Evolutionary conservation across 257 asterid species (phyloP), one percentile per base, ranked within the genome.

Genomic region (Cynanchum wilfordii): DNA sequence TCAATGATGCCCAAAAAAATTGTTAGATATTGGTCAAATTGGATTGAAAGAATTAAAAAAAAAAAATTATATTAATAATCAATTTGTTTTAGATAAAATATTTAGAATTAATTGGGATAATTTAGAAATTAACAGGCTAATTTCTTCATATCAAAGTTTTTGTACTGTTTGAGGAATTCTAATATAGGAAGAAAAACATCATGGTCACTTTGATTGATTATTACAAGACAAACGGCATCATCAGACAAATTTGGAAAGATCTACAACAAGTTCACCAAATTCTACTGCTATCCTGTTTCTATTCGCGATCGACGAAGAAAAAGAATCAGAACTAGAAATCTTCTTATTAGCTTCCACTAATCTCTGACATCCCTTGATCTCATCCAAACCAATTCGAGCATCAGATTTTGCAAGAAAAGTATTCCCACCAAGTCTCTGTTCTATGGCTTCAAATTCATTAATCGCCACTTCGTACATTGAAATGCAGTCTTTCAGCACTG

Each of bases 401-500:
- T 55, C n/a, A 0, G 66, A 38, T 7, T 19, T 33, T 0, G 20
- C 51, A 10, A 55, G 5, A 5, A 50, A 38, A 36, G 54, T 20
- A 64, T 20, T 25, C n/a, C 10, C 30, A n/a, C 24, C 7, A 2
- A n/a, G 52, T 30, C 15, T 38, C 40, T 55, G 16, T 27, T 10
- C 25, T 3, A 70, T 70, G 2, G n/a, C 65, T 54, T 17, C 19
- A 52, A 17, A 54, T 20, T 70, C 73, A 30, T 54, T 30, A 0
- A 54, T 25, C 52, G 7, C 73, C 7, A 70, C 73, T 33, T 16
- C 12, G 38, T 70, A 70, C 55, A 12, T 54, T 20, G 47, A n/a
- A 36, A 70, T 70, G 66, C 74, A 70, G 1, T 70, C 54, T n/a
- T 70, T n/a, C 4, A 76, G 54, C 55, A 62, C 55, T 54, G 44